These are phyloP conservation scores for Fusarium globosum DNA, from an alignment of 2,329 filamentous ascomycete species.

Conservation along the genomic window DNA sequence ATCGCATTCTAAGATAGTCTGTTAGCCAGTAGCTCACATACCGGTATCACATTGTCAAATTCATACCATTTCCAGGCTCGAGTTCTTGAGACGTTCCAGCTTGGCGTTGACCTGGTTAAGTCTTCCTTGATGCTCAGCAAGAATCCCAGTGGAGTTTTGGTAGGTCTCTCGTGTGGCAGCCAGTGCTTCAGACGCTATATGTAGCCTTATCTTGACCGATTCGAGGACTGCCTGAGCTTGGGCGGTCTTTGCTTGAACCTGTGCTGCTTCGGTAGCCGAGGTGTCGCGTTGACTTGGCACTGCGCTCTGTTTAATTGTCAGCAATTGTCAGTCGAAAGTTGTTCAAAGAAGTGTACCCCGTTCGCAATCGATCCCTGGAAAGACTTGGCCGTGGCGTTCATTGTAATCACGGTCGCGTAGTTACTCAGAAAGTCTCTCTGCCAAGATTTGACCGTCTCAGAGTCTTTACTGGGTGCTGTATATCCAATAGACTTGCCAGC, in stretches of 20 bases:
- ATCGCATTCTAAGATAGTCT: not conserved
- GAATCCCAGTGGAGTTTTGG: not conserved
- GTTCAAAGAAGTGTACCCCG: not conserved
- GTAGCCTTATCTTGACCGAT: not conserved
- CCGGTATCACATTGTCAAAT: rapidly evolving
- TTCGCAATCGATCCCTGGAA: not conserved
- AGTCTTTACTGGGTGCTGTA: not conserved
- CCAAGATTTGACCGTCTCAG: not conserved
- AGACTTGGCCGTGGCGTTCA: not conserved
- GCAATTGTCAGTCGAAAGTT: rapidly evolving
- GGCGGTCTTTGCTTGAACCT: not conserved
- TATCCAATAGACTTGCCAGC: not conserved
- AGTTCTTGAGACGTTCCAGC: not conserved
- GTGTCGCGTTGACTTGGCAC: too few species aligned
- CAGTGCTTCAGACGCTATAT: not conserved
- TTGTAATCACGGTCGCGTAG: not conserved
- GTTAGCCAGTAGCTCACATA: not conserved
- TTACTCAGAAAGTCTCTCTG: not conserved
- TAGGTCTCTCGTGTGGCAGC: not conserved
- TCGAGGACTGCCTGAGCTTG: not conserved
- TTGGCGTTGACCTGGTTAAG: not conserved
- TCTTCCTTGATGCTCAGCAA: not conserved
- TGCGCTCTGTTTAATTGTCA: not conserved
- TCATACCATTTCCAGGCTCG: not conserved
- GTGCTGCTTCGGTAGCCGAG: not conserved